These are phyloP conservation scores for Echites panduratus DNA, from an alignment of 257 asterid genomes.

Conservation along the genomic window DNA sequence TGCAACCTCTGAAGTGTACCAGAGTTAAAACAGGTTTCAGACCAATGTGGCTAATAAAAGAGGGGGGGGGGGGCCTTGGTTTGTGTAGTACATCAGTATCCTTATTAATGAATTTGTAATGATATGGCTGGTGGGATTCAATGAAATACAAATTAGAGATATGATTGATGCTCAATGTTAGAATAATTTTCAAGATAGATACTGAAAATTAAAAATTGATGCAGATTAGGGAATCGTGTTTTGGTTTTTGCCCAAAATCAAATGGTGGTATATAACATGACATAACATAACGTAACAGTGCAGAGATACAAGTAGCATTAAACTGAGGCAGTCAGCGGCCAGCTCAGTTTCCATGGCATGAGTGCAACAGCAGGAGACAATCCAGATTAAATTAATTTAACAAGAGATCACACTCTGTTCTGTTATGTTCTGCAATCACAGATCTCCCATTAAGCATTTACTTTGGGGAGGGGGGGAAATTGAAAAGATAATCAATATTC, in stretches of 20 bases:
- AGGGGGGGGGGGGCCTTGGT: not conserved
- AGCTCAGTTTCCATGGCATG: conserved; percentile 29
- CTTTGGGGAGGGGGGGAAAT: not conserved
- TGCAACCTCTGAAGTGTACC: not conserved
- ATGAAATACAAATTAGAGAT: not conserved
- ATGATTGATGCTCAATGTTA: too few species aligned
- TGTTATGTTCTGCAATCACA: not conserved
- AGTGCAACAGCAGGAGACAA: conserved; percentile 23
- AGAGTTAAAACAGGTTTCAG: conserved; percentile 3
- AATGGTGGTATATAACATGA: too few species aligned
- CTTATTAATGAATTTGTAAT: conserved; percentile 11
- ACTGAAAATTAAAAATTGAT: too few species aligned
- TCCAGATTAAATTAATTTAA: conserved; percentile 14
- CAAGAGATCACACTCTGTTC: not conserved
- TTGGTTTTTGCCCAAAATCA: too few species aligned
- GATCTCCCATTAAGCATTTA: conserved; percentile 21
- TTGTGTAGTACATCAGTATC: conserved; percentile 1
- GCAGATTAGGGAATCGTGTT: too few species aligned
- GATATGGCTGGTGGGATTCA: conserved; percentile 14
- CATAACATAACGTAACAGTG: not conserved
- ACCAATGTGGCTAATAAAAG: conserved; percentile 10
- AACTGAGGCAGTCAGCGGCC: conserved; percentile 27
- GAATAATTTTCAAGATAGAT: too few species aligned
- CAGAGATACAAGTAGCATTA: conserved; percentile 30
- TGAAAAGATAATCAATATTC: too few species aligned